Evolutionary conservation across 257 asterid species (phyloP).

Genomic region (Solanum sparsipilum): DNA sequence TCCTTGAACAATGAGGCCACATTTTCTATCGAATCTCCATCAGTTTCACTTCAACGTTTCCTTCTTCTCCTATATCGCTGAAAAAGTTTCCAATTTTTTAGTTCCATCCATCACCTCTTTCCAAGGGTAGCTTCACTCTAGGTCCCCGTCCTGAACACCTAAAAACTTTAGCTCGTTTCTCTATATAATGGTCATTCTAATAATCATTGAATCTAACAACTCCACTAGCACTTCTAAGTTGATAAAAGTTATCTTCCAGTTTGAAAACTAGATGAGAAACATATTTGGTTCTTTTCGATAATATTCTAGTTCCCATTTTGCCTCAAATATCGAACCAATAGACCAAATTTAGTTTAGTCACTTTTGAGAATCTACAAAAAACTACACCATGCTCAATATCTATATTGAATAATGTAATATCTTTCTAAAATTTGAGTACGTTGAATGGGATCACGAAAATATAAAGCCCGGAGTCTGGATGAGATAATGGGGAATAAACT

Average conservation of each 20-base stretch:
- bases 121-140: background rate
- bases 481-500: no score
- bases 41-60: slow-evolving; percentile 20
- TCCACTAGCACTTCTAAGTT: slow-evolving; percentile 13
- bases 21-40: no score
- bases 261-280: slow-evolving; percentile 22
- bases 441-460: no score
- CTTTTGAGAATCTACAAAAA: slow-evolving; percentile 12
- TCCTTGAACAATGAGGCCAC: no score
- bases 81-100: slow-evolving; percentile 35
- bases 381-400: no score
- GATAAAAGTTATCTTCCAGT: slow-evolving; percentile 18
- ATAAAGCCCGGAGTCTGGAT: no score
- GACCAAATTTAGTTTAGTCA: background rate
- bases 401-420: no score
- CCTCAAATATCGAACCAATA: slow-evolving; percentile 5
- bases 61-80: background rate
- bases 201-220: slow-evolving; percentile 15
- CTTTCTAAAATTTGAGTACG: background rate
- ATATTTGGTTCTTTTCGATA: slow-evolving; percentile 21
- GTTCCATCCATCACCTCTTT: slow-evolving; percentile 22
- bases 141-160: background rate
- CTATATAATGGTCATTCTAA: background rate
- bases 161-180: background rate
- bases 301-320: background rate